Conservation (phyloP, 2,329 filamentous ascomycete species). For the Knufia petricola region DNA sequence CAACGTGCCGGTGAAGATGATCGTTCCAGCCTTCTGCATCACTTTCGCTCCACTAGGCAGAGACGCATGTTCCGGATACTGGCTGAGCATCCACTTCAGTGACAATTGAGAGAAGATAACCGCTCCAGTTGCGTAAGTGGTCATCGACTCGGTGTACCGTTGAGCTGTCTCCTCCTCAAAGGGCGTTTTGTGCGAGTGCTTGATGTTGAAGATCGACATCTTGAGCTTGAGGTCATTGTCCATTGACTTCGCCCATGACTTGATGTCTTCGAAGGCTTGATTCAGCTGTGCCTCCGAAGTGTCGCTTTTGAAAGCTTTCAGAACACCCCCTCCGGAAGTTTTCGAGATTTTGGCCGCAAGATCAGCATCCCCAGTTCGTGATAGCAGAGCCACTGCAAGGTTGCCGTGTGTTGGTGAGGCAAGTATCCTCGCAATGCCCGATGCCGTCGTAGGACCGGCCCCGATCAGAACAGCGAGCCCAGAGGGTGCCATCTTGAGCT, state of each 20-base stretch:
- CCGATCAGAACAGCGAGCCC: conserved; percentile 45
- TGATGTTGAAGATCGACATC: conserved; percentile 48
- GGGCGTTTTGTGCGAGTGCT: conserved; percentile 45
- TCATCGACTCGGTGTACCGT: conserved; percentile 39
- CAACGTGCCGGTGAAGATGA: conserved; percentile 49
- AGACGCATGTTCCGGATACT: conserved; percentile 30
- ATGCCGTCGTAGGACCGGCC: conserved; percentile 39
- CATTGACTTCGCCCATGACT: conserved; percentile 10
- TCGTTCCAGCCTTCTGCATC: conserved; percentile 49
- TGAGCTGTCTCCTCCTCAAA: conserved; percentile 47
- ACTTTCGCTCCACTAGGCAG: conserved; percentile 25
- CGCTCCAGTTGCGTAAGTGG: conserved; percentile 46
- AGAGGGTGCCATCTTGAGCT: conserved; percentile 34
- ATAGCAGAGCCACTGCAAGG: conserved; percentile 46
- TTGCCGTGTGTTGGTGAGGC: conserved; percentile 38
- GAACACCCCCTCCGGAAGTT: conserved; percentile 35
- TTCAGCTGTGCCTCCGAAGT: conserved; percentile 40
- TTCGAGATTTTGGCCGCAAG: conserved; percentile 37
- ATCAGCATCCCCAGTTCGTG: conserved; percentile 39
- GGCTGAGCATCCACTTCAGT: conserved; percentile 29
- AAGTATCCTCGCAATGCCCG: conserved; percentile 32
- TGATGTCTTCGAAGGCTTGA: conserved; percentile 42
- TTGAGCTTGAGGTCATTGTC: conserved; percentile 39
- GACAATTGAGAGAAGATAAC: conserved; percentile 48
- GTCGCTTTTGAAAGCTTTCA: conserved; percentile 46